These are phyloP conservation scores for Themeda triandra DNA, from an alignment of 176 grass and related monocot genomes.

Conservation along the genomic window DNA sequence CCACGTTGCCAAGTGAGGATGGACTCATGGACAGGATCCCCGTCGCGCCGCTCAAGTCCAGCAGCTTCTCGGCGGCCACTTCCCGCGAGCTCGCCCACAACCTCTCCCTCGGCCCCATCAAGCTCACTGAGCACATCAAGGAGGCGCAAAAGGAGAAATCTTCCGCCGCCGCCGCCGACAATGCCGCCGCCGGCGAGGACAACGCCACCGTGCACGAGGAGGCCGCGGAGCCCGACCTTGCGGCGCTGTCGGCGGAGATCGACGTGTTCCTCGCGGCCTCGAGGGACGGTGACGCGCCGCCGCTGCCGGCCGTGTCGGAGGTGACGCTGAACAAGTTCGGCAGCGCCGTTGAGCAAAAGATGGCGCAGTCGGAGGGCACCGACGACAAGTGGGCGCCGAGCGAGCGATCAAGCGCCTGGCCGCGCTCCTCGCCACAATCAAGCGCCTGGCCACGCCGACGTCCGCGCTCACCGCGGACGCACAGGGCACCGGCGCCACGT, in stretches of 20 bases:
- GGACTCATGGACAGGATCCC: constrained; percentile 78
- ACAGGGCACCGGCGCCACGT: neutral
- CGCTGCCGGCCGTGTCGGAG: constrained; percentile 48
- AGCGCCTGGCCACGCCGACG: too few relatives aligned
- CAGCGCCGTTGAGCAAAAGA: constrained; percentile 57
- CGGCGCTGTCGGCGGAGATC: constrained; percentile 55
- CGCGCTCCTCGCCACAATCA: too few relatives aligned
- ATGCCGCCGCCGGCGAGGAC: neutral
- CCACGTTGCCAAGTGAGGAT: constrained; percentile 35
- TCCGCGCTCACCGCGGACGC: neutral
- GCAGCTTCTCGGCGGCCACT: constrained; percentile 71
- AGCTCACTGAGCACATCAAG: constrained; percentile 37
- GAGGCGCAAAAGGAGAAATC: constrained; percentile 18
- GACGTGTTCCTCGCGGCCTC: constrained; percentile 52
- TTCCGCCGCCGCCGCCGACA: neutral
- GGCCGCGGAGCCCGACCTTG: constrained; percentile 40
- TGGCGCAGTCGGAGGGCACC: constrained; percentile 45
- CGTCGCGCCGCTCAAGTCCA: constrained; percentile 62
- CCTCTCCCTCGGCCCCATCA: constrained; percentile 81
- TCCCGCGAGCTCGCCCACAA: constrained; percentile 71
- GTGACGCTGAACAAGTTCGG: constrained; percentile 60
- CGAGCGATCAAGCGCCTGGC: constrained; percentile 39
- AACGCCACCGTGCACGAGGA: neutral
- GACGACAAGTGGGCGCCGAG: constrained; percentile 50
- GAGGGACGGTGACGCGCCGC: neutral